Base-by-base conservation (phyloP, 2,329 filamentous ascomycete genomes). In the Diaporthe ampelina region DNA sequence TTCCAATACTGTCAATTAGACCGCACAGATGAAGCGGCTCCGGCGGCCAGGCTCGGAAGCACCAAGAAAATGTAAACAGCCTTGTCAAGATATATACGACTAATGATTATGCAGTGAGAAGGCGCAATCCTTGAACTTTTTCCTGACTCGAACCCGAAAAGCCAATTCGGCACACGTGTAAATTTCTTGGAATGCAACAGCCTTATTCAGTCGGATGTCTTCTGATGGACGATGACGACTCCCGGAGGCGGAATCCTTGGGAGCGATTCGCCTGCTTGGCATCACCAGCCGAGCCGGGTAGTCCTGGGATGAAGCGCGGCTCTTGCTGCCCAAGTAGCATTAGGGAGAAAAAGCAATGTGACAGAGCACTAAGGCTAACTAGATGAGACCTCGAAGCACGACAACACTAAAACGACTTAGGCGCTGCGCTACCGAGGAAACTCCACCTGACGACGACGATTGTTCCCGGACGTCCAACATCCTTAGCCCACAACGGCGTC, bases 261-360 rank as follows among this genome's bases (percentile, higher is more conserved):
- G 32, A 68, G 48, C 63, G 63, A 54, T 68, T 68, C 63, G 63
- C 63, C 48, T 54, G 63, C 63, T 68, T 68, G 63, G 63, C 48
- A 40, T 11, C 63, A 21, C 63, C 63, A 21, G 48, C 63, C 29
- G 63, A 32, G 40, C 63, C 63, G 40, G 63, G 63, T 68, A 54
- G 48, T 68, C 63, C 63, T 54, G 48, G 63, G 63, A 54, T 68
- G 29, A 32, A 68, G 63, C 63, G 63, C 63, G 63, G 63, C 63
- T 68, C 63, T 68, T 68, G 63, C 48, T 68, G 63, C 63, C 63
- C 63, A 68, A 68, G 63, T 68, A 37, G 63, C 63, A 68, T 54
- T 68, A 68, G 63, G 45, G 63, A 68, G 48, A 54, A 68, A 68
- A 68, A 54, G 63, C 32, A 68, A 68, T 68, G 63, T 68, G 63